Evolutionary conservation across 192 early-diverging fungal species (phyloP).

Genomic region (Coemansia sp.): DNA sequence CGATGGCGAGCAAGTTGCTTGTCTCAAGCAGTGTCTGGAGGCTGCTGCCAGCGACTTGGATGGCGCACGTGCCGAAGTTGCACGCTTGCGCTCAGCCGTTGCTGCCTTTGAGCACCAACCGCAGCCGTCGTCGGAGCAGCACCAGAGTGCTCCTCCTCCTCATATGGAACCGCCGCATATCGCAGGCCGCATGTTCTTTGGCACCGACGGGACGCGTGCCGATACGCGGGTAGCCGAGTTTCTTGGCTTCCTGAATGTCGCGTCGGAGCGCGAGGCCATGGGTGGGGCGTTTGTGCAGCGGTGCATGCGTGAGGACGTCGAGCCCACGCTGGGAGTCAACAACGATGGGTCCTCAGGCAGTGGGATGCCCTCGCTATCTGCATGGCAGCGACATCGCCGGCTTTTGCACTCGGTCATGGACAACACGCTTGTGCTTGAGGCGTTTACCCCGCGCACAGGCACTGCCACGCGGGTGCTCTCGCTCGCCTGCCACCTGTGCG

Average conservation of each 20-base stretch:
- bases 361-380: slow-evolving; percentile 31
- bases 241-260: slow-evolving; percentile 35
- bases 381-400: slow-evolving; percentile 39
- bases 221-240: slow-evolving; percentile 49
- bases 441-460: slow-evolving; percentile 31
- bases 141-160: slow-evolving; percentile 12
- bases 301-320: slow-evolving; percentile 49
- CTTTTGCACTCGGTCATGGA: slow-evolving; percentile 43
- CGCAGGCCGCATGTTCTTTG: slow-evolving; percentile 31
- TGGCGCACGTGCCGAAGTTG: slow-evolving; percentile 23
- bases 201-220: slow-evolving; percentile 34
- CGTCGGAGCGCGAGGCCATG: slow-evolving; percentile 40
- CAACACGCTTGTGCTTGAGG: slow-evolving; percentile 43
- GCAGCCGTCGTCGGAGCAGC: slow-evolving; percentile 5
- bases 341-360: slow-evolving; percentile 1
- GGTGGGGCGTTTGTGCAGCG: slow-evolving; percentile 42
- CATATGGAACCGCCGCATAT: slow-evolving; percentile 27
- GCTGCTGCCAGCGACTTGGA: slow-evolving; percentile 24
- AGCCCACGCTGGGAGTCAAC: slow-evolving; percentile 25
- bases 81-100: slow-evolving; percentile 24
- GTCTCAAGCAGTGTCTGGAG: slow-evolving; percentile 46
- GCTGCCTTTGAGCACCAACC: slow-evolving; percentile 38
- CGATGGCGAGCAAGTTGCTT: slow-evolving; percentile 42
- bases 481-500: slow-evolving; percentile 44
- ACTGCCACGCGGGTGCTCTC: slow-evolving; percentile 27